Percentiles rank a stretch among this genome's conserved stretches.
These are phyloP conservation scores for Babesia sp. DNA, from an alignment of 169 alveolate species.

Conservation along the genomic window DNA sequence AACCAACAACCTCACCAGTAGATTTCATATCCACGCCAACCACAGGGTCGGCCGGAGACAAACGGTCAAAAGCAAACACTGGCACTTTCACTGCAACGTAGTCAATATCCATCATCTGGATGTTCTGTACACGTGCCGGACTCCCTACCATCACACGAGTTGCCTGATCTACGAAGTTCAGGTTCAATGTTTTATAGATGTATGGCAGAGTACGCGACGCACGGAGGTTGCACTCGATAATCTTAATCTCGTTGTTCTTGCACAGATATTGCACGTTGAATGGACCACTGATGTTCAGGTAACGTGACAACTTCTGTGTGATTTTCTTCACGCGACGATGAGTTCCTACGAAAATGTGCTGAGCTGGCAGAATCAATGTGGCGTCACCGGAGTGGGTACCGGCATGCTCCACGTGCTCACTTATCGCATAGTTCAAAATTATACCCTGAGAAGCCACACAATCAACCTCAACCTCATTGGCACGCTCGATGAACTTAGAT, in stretches of 20 bases:
- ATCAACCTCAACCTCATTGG: slow-evolving; percentile 86
- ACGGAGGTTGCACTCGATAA: slow-evolving; percentile 88
- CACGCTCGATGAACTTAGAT: slow-evolving; percentile 81
- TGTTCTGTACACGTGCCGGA: slow-evolving; percentile 72
- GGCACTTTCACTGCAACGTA: slow-evolving; percentile 86
- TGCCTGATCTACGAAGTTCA: slow-evolving; percentile 84
- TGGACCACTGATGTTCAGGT: slow-evolving; percentile 84
- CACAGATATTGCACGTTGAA: slow-evolving; percentile 88
- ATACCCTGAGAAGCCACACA: slow-evolving; percentile 81
- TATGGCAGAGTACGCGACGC: slow-evolving; percentile 88
- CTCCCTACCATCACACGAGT: slow-evolving; percentile 83
- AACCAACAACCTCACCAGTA: slow-evolving; percentile 87
- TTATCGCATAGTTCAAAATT: slow-evolving; percentile 85
- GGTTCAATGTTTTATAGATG: slow-evolving; percentile 81
- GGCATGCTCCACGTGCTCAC: slow-evolving; percentile 89
- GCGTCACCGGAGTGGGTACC: slow-evolving; percentile 91
- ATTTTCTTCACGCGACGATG: slow-evolving; percentile 81
- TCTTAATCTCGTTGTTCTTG: slow-evolving; percentile 83
- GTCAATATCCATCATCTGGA: slow-evolving; percentile 83
- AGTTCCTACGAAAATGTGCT: slow-evolving; percentile 86
- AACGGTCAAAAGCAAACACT: slow-evolving; percentile 83
- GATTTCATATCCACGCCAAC: slow-evolving; percentile 89
- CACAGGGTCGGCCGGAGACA: slow-evolving; percentile 84
- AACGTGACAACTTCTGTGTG: slow-evolving; percentile 82
- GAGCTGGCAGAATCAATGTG: slow-evolving; percentile 86